phyloP scores from a whole-genome alignment of 2,329 filamentous ascomycete species.

The Pseudogymnoascus sp. region DNA sequence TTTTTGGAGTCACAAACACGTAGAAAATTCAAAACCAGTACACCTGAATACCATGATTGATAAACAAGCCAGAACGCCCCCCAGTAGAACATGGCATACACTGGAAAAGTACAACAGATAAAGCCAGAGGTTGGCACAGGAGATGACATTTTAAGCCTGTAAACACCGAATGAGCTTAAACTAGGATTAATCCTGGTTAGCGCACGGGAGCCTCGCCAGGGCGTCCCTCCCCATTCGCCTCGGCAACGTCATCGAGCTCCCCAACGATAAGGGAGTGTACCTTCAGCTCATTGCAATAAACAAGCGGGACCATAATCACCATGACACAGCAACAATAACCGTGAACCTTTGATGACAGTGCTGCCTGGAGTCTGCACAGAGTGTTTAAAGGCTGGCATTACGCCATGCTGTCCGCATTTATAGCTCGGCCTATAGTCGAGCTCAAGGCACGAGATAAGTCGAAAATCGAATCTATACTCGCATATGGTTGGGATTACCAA shows the following conservation, averaged over 20 bases:
- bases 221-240: not conserved
- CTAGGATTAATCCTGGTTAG: not conserved
- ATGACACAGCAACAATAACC: not conserved
- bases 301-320: not conserved
- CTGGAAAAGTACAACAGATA: not conserved
- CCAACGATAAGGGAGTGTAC: slow-evolving; percentile 5
- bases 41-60: not conserved
- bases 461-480: slow-evolving; percentile 90
- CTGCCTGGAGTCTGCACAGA: not conserved
- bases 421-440: slow-evolving; percentile 92
- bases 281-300: not conserved
- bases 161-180: not conserved
- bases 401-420: slow-evolving; percentile 95
- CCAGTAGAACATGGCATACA: not conserved
- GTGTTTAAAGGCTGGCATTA: slow-evolving; percentile 6
- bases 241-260: slow-evolving; percentile 3
- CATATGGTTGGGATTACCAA: slow-evolving; percentile 56
- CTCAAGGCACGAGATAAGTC: slow-evolving; percentile 92
- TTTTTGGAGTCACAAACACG: not conserved
- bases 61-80: not conserved
- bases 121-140: not conserved
- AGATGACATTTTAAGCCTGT: not conserved
- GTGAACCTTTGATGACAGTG: not conserved
- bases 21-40: not conserved
- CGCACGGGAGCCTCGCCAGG: not conserved